Percentiles rank a stretch among this genome's conserved stretches.
Conservation (phyloP, 192 early-diverging fungal species). For the Umbelopsis sp. region DNA sequence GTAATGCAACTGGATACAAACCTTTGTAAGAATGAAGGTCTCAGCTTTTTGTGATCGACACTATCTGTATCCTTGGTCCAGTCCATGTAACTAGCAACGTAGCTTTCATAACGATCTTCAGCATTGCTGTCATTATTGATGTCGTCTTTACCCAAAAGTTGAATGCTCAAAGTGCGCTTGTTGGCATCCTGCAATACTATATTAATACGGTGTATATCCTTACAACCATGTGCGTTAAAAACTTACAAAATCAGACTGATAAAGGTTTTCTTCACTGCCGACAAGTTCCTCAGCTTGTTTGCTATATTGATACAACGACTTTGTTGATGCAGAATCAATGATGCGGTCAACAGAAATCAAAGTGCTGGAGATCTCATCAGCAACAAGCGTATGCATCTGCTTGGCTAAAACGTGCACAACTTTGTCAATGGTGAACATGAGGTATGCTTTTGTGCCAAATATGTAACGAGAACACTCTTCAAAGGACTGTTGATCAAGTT, state of each 20-base stretch:
- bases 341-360: conserved; percentile 13
- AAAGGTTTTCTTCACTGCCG: conserved; percentile 21
- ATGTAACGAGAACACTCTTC: conserved; percentile 87
- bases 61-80: conserved; percentile 33
- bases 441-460: conserved; percentile 89
- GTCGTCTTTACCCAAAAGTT: conserved; percentile 25
- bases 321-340: not conserved
- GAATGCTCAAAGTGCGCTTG: conserved; percentile 18
- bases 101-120: conserved; percentile 34
- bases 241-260: conserved; percentile 3
- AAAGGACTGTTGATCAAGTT: conserved; percentile 80
- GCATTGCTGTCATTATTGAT: conserved; percentile 21
- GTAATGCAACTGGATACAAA: not conserved
- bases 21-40: conserved; percentile 27
- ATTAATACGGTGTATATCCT: not conserved
- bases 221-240: not conserved
- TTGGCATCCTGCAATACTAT: conserved; percentile 18
- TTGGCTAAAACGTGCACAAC: conserved; percentile 81
- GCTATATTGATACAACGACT: conserved; percentile 8
- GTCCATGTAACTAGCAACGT: conserved; percentile 37
- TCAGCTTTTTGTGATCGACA: conserved; percentile 17
- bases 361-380: conserved; percentile 16
- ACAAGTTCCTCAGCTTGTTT: conserved; percentile 17
- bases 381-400: conserved; percentile 33
- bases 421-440: conserved; percentile 90